Conservation (phyloP, 257 asterid genomes). For the Solanum corneliomulleri region DNA sequence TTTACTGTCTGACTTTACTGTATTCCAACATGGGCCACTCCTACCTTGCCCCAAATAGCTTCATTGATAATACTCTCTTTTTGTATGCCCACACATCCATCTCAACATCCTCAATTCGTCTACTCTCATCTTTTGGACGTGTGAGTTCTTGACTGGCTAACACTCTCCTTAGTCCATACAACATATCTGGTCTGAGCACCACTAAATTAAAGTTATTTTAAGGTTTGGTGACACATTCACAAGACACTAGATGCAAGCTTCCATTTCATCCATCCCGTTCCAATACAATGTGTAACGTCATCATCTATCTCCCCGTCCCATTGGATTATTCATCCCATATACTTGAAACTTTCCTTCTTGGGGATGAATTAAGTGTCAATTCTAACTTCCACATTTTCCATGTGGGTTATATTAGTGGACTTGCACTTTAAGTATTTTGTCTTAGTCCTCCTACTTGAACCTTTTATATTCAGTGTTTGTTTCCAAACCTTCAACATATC, state of each 20-base stretch:
- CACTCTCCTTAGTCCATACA: background rate
- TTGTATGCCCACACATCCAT: background rate
- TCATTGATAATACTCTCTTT: background rate
- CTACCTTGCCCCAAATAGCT: background rate
- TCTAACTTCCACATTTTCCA: background rate
- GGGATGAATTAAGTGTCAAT: background rate
- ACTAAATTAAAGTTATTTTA: background rate
- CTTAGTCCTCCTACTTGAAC: background rate
- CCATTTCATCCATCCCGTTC: background rate
- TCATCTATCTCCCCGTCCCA: background rate
- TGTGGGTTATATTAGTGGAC: background rate
- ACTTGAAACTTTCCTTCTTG: background rate
- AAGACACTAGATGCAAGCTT: background rate
- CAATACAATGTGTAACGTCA: background rate
- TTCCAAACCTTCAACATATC: background rate
- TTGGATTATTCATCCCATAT: background rate
- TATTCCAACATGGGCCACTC: background rate
- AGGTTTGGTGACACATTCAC: background rate
- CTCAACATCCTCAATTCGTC: background rate
- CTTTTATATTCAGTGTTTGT: background rate
- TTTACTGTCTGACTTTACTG: no score
- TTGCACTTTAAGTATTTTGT: background rate
- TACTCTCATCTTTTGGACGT: background rate
- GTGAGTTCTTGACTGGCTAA: background rate
- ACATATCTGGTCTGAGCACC: background rate